Evolutionary conservation across 2,329 filamentous ascomycete species (phyloP).

Genomic region (Claviceps digitariae): DNA sequence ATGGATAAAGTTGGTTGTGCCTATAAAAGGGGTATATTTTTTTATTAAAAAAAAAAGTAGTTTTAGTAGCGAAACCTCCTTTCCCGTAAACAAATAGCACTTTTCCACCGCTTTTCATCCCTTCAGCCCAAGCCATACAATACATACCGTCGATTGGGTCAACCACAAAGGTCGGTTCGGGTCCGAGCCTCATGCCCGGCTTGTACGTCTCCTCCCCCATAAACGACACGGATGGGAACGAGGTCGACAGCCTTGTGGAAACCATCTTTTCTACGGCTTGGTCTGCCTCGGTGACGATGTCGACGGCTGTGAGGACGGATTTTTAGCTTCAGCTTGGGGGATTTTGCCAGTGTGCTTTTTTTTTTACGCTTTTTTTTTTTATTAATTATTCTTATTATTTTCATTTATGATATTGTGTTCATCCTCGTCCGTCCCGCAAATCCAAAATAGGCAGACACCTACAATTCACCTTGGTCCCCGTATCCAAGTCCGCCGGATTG

Average conservation of each 20-base stretch:
- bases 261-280: conserved; percentile 52
- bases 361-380: background rate
- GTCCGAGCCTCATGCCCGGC: conserved; percentile 47
- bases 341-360: background rate
- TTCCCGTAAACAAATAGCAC: too few relatives aligned
- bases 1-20: conserved; percentile 69
- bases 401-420: too few relatives aligned
- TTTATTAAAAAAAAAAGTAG: too few relatives aligned
- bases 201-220: conserved; percentile 69
- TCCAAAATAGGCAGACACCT: conserved; percentile 7
- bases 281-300: conserved; percentile 57
- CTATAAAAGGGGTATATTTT: conserved; percentile 7
- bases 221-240: conserved; percentile 47
- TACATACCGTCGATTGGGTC: conserved; percentile 61
- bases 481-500: conserved; percentile 42
- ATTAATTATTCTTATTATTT: too few relatives aligned
- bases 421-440: background rate
- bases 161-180: conserved; percentile 62
- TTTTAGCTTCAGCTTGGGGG: background rate
- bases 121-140: too few relatives aligned
- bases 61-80: too few relatives aligned
- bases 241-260: conserved; percentile 32
- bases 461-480: conserved; percentile 54
- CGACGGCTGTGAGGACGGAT: conserved; percentile 35
- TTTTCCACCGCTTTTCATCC: too few relatives aligned